Percentiles rank a stretch among this genome's conserved stretches.
These are phyloP conservation scores for Fraxinus quadrangulata DNA, from an alignment of 257 asterid species.

Conservation along the genomic window DNA sequence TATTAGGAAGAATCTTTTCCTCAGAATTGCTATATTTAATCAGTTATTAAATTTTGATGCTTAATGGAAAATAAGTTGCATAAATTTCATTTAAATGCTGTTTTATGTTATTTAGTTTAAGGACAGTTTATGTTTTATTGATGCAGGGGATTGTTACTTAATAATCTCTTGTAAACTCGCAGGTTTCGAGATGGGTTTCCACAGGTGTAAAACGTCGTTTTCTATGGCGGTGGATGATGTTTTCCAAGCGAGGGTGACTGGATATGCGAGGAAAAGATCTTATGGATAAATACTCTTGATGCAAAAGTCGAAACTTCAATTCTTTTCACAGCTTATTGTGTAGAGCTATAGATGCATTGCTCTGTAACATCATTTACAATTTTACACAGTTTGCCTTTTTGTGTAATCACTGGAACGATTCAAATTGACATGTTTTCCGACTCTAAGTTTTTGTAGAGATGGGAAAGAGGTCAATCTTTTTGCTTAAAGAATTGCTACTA, in stretches of 20 bases:
- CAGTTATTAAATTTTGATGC: not conserved
- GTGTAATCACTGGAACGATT: not conserved
- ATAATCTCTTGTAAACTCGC: not conserved
- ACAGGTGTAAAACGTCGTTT: too few relatives aligned
- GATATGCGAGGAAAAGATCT: too few relatives aligned
- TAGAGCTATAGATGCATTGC: not conserved
- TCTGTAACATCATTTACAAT: not conserved
- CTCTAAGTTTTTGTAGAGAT: not conserved
- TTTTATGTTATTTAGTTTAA: not conserved
- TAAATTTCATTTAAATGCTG: not conserved
- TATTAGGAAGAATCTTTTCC: constrained; percentile 48
- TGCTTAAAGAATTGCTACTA: not conserved
- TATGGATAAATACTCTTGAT: not conserved
- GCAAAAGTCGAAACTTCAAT: not conserved
- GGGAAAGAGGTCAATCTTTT: not conserved
- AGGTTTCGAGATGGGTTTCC: too few relatives aligned
- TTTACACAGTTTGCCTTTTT: not conserved
- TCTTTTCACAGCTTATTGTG: not conserved
- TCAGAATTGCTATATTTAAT: not conserved
- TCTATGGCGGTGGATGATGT: too few relatives aligned
- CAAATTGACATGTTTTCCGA: not conserved
- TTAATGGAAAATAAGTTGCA: not conserved
- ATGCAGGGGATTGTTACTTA: not conserved
- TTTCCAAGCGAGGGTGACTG: too few relatives aligned
- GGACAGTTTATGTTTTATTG: not conserved